A percentile compares a stretch with the other conserved stretches of the same genome.
Conservation (phyloP, 2,329 filamentous ascomycete genomes). For the Pseudogymnoascus destructans region DNA sequence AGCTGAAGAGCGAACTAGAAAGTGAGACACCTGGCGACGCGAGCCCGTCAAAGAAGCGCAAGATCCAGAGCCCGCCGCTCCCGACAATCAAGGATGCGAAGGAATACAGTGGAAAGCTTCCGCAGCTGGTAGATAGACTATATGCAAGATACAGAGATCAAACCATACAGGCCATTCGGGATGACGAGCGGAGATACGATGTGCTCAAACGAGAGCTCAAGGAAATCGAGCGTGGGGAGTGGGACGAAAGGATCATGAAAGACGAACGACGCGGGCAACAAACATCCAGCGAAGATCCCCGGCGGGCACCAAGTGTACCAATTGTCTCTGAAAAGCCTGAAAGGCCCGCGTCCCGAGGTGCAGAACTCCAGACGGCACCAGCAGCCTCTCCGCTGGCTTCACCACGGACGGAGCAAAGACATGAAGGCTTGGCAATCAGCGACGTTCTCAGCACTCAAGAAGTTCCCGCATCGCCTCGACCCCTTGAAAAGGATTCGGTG, state of each 20-base stretch:
- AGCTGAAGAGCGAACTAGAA: conserved; percentile 41
- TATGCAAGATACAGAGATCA: conserved; percentile 63
- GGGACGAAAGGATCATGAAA: conserved; percentile 31
- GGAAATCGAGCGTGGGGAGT: conserved; percentile 49
- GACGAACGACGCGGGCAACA: conserved; percentile 15
- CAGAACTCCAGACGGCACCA: neutral
- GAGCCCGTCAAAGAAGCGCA: conserved; percentile 57
- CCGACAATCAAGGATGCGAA: conserved; percentile 54
- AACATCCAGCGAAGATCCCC: conserved; percentile 5
- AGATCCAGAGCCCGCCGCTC: conserved; percentile 51
- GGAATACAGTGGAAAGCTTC: conserved; percentile 53
- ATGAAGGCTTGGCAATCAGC: conserved; percentile 20
- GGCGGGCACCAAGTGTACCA: neutral
- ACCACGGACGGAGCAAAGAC: conserved; percentile 12
- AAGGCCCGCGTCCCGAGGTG: neutral
- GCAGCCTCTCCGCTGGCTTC: conserved; percentile 1
- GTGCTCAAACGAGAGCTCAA: conserved; percentile 53
- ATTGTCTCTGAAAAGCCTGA: neutral
- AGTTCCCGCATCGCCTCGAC: neutral
- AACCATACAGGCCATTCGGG: conserved; percentile 54
- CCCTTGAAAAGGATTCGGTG: conserved; percentile 4
- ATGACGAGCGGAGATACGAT: conserved; percentile 58
- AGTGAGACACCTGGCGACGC: conserved; percentile 32
- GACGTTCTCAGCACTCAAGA: conserved; percentile 19
- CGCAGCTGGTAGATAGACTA: conserved; percentile 56